A percentile compares a stretch with the other conserved stretches of the same genome.
These are phyloP conservation scores for Ophiostoma populinum DNA, from an alignment of 2,329 filamentous ascomycete genomes.

Conservation along the genomic window DNA sequence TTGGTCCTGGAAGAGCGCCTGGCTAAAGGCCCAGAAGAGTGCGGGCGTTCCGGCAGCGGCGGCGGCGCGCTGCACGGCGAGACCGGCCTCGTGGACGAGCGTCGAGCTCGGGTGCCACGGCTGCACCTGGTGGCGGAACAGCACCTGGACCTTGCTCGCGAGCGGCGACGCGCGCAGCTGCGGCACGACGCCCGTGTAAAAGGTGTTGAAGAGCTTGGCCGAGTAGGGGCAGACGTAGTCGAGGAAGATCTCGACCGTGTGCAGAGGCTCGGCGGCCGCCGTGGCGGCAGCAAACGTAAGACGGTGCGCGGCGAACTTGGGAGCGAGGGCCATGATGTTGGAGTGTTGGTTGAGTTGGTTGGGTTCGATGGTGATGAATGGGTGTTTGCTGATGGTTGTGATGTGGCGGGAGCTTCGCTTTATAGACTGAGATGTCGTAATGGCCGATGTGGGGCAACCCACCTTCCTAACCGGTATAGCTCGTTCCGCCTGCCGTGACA, in stretches of 20 bases:
- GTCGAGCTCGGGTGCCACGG: conserved; percentile 87
- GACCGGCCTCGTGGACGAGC: conserved; percentile 63
- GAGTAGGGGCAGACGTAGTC: conserved; percentile 78
- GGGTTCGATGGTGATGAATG: not conserved
- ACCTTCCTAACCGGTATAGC: not conserved
- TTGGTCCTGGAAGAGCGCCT: conserved; percentile 47
- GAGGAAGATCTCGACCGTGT: conserved; percentile 52
- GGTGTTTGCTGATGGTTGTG: not conserved
- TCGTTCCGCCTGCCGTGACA: too few relatives aligned
- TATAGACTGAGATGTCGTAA: conserved; percentile 1
- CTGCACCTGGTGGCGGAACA: conserved; percentile 86
- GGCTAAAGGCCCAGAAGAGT: conserved; percentile 68
- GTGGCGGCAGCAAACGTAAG: conserved; percentile 29
- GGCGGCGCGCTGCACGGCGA: conserved; percentile 57
- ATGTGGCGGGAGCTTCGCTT: not conserved
- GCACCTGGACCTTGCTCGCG: conserved; percentile 42
- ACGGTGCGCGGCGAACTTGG: conserved; percentile 60
- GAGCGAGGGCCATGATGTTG: conserved; percentile 50
- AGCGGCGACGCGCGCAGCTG: conserved; percentile 31
- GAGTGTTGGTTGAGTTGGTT: not conserved
- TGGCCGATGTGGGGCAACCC: not conserved
- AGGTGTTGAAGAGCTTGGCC: conserved; percentile 56
- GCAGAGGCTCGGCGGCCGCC: conserved; percentile 26
- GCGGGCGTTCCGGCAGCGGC: conserved; percentile 24
- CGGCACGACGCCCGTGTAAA: conserved; percentile 50